Evolutionary conservation across 345 rosid genomes (phyloP).

Genomic region (Eucalyptus caleyi): DNA sequence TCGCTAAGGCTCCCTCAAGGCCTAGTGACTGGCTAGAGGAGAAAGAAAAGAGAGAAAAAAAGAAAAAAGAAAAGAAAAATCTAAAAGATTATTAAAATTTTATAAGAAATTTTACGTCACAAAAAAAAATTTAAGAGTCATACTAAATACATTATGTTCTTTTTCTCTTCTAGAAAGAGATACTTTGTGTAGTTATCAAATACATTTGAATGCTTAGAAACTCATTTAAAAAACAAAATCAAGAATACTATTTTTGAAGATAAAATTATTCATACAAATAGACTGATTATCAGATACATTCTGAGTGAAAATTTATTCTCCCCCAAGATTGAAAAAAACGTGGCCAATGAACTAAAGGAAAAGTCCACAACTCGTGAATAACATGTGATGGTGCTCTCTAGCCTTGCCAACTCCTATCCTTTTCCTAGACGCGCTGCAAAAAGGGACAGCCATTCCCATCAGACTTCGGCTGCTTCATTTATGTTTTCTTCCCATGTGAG

Average conservation of each 20-base stretch:
- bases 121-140: too few species aligned
- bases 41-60: accelerated
- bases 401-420: background rate
- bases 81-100: too few species aligned
- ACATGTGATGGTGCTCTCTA: background rate
- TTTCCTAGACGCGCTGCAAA: background rate
- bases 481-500: background rate
- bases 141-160: too few species aligned
- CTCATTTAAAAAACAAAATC: too few species aligned
- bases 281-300: too few species aligned
- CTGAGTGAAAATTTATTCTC: too few species aligned
- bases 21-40: accelerated
- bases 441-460: background rate
- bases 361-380: background rate
- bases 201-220: accelerated
- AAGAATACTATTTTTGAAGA: too few species aligned
- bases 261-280: too few species aligned
- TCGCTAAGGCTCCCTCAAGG: accelerated
- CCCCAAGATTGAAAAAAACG: too few species aligned
- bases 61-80: accelerated
- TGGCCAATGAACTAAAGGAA: background rate
- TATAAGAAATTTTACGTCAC: too few species aligned
- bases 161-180: too few species aligned
- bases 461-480: background rate
- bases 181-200: too few species aligned